Base-by-base conservation (phyloP, 2,329 filamentous ascomycete genomes). In the Fonsecaea pugnacius region DNA sequence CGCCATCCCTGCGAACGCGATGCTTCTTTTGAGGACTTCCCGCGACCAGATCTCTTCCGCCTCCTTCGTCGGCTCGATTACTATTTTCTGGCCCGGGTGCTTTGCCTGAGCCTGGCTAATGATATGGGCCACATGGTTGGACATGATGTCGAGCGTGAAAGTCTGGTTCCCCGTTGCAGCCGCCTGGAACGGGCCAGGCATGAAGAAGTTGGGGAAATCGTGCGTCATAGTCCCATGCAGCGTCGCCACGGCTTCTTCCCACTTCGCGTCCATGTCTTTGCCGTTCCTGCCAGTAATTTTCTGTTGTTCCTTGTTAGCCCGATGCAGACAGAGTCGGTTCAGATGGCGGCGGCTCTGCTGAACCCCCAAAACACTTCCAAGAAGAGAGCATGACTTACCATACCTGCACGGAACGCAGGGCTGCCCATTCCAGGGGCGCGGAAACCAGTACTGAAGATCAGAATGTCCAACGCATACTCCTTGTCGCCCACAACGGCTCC, bases 161-260 rank as follows among this genome's bases (percentile, higher is more conserved):
- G 73, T 72, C 27, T 76, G 76, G 67, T 82, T 83, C 1, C 73
- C 70, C 1, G 75, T 73, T 1, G 75, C 72, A 38, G 73, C 78
- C 0, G 74, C 70, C 72, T 85, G 83, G n/a, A 72, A 61, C 0
- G 77, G 70, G 12, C 79, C 79, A 0, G 78, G 70, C 69, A 82
- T 80, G 77, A 85, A 83, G 53, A 86, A 69, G 67, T 87, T 87
- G 1, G 85, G 85, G 64, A 87, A 87, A 0, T 77, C 78, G 66
- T 75, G 74, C 0, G 75, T 79, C 4, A 77, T 72, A 5, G 82
- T 72, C 9, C 84, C 85, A 71, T 87, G 85, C 0, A 87, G 75
- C 0, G 85, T 87, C 0, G 75, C 70, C 0, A 81, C 71, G 0
- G 81, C 83, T 0, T 77, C 73, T 21, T 73, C 73, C 72, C 82